Percentiles rank a stretch among this genome's conserved stretches.
phyloP scores from a whole-genome alignment of 2,329 filamentous ascomycete species.

The Ambrosiella cleistominuta region DNA sequence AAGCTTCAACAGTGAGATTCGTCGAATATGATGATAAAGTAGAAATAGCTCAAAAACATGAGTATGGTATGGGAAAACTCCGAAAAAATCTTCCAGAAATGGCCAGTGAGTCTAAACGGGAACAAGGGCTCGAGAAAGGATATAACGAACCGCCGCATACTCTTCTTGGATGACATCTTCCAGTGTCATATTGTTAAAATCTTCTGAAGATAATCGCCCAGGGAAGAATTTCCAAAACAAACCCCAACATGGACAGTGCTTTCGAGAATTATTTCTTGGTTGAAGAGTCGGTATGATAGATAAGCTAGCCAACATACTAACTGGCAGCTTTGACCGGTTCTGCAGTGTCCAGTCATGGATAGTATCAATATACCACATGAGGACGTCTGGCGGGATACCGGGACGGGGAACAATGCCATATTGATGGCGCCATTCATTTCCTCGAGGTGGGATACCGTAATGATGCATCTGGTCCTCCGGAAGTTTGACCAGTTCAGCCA shows the following conservation, averaged over 20 bases:
- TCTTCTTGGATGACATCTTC: not conserved
- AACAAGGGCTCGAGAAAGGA: not conserved
- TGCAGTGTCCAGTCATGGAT: not conserved
- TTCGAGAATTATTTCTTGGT: not conserved
- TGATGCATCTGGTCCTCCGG: slow-evolving; percentile 20
- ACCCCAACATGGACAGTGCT: slow-evolving; percentile 9
- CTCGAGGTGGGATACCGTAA: slow-evolving; percentile 31
- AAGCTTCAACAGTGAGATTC: too few species aligned
- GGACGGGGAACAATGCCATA: slow-evolving; percentile 34
- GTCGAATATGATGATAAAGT: too few species aligned
- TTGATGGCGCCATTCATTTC: slow-evolving; percentile 33
- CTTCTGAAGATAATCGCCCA: not conserved
- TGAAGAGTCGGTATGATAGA: too few species aligned
- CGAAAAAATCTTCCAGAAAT: not conserved
- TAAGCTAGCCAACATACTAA: not conserved
- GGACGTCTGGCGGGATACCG: slow-evolving; percentile 30
- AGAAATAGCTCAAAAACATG: too few species aligned
- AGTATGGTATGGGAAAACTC: not conserved
- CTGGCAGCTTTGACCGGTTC: not conserved
- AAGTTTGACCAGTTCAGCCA: slow-evolving; percentile 28
- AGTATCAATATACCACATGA: slow-evolving; percentile 17
- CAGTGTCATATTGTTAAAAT: not conserved
- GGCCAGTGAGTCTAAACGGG: not conserved
- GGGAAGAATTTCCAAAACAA: slow-evolving; percentile 10
- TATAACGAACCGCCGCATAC: not conserved